phyloP scores from a whole-genome alignment of 228 moss, liverwort and hornwort species.

The Sphagnum fallax region DNA sequence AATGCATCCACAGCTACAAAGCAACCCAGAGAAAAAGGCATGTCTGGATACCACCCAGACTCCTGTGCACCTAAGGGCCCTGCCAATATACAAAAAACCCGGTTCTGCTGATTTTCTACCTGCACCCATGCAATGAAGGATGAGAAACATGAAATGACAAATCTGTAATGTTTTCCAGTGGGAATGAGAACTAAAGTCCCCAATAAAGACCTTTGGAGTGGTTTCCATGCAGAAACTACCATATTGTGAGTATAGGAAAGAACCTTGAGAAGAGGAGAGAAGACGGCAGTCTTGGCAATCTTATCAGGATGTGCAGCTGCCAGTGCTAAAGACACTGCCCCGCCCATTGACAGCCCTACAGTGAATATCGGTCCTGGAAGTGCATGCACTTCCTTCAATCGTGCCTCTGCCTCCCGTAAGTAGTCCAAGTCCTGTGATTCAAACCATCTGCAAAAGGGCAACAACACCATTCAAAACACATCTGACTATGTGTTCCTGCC shows the following conservation, averaged over 20 bases:
- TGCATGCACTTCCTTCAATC: constrained; percentile 46
- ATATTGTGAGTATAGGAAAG: not conserved
- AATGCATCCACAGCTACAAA: constrained; percentile 55
- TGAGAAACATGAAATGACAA: not conserved
- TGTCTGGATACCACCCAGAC: constrained; percentile 61
- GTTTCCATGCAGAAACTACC: no score
- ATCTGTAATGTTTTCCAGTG: not conserved
- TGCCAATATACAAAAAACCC: constrained; percentile 36
- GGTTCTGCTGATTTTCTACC: constrained; percentile 37
- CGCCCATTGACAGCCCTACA: constrained; percentile 68
- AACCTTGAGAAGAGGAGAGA: constrained; percentile 66
- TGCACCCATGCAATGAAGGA: constrained; percentile 6
- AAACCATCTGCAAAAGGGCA: constrained; percentile 24
- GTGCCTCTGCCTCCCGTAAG: constrained; percentile 49
- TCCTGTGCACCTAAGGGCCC: constrained; percentile 60
- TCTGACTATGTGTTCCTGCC: no score
- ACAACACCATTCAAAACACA: no score
- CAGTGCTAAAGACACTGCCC: constrained; percentile 38
- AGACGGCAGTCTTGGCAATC: constrained; percentile 41
- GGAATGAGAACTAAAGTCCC: not conserved
- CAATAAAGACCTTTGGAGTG: no score
- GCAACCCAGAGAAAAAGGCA: constrained; percentile 51
- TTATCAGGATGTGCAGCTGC: constrained; percentile 42
- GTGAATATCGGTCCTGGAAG: constrained; percentile 69
- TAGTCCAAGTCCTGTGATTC: constrained; percentile 55